Conservation (phyloP, 495 filamentous ascomycete species). For the Rhypophila decipiens region DNA sequence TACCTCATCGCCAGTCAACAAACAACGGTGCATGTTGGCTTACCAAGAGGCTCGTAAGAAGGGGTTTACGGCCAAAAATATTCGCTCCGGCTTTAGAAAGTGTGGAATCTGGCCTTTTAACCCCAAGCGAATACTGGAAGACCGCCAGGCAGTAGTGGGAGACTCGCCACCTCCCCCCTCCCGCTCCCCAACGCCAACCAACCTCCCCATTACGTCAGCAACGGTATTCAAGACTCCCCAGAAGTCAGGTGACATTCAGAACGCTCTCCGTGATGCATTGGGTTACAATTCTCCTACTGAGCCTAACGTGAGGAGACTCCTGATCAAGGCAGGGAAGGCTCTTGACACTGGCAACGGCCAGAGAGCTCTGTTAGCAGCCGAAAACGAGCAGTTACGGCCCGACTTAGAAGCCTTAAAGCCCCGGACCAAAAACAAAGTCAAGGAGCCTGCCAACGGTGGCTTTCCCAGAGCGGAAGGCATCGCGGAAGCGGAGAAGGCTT, state of each 20-base stretch:
- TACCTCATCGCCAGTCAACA: neutral
- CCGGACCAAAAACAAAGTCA: neutral
- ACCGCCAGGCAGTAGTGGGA: neutral
- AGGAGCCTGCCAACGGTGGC: neutral
- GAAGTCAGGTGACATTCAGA: neutral
- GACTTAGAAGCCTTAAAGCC: neutral
- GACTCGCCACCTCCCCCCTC: neutral
- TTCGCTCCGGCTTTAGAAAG: constrained; percentile 7
- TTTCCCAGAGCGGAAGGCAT: neutral
- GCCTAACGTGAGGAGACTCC: neutral
- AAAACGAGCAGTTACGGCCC: neutral
- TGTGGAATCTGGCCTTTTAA: constrained; percentile 3
- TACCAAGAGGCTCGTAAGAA: neutral
- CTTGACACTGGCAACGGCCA: neutral
- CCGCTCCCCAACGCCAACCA: neutral
- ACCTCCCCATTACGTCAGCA: neutral
- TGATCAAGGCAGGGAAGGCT: neutral
- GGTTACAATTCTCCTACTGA: neutral
- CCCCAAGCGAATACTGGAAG: neutral
- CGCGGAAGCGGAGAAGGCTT: neutral
- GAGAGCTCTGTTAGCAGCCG: neutral
- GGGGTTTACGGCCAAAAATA: neutral
- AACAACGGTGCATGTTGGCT: neutral
- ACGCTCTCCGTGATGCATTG: neutral
- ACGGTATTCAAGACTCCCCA: neutral